Base-by-base conservation (phyloP, 2,329 filamentous ascomycete species). In the Phaeosphaeria sp. region DNA sequence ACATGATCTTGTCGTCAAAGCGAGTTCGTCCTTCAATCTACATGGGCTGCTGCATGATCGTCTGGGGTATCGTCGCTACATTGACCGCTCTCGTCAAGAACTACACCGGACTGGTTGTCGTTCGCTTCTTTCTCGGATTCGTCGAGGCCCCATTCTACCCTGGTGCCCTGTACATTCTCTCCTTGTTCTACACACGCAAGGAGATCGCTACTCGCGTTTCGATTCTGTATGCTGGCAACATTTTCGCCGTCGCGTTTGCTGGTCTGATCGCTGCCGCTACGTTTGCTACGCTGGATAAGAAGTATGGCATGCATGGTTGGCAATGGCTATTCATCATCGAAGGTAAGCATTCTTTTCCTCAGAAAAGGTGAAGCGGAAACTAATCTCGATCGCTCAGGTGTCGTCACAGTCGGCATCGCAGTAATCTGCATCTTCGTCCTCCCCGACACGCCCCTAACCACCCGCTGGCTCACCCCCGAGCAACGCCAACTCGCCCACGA, bases 111-210 rank as follows among this genome's bases (percentile, higher is more conserved):
- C 63, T 78, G 13, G 62, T 78, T 15, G 24, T 63, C 7, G 64
- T 66, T 6, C 67, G 71, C 4, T 74, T 73, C 49, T 72, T 74
- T 51, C 56, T 75, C 2, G 72, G 72, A 1, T 60, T 75, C n/a
- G 66, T 65, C 8, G 71, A 75, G 52, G 72, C 71, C 3, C 75
- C 74, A 1, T 88, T 87, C 69, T 80, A 88, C 45, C 87, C 87
- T 0, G 87, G 87, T 2, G 84, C 84, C 0, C 77, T 89, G 6
- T 80, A 88, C 51, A 83, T 88, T 43, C 78, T 89, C 27, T 86
- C 84, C 0, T 83, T 87, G 59, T 89, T 86, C 82, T 90, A 89
- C 69, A 89, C 86, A 1, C 81, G 86, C 51, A 82, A 83, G 45
- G 74, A 78, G 56, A 64, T 77, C 46, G 72, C 72, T 6, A 65